Evolutionary conservation across 495 filamentous ascomycete genomes (phyloP), one percentile per base, ranked within the genome.

Genomic region (Rusavskia elegans): DNA sequence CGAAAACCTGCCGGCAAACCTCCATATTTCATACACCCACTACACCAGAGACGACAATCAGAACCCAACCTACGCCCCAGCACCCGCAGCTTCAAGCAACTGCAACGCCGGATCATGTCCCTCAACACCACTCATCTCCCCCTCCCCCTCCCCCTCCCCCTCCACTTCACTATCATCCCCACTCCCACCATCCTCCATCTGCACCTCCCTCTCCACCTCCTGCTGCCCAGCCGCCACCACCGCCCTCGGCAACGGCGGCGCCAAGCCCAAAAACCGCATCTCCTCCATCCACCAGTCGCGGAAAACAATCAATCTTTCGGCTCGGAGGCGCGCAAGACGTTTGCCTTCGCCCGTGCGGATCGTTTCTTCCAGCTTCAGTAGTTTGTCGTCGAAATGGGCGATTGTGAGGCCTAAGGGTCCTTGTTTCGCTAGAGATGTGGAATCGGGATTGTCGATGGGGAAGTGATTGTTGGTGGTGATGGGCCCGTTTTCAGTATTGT

Each of bases 271-370:
- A 5, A 2, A 0, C 40, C 20, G 35, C 57, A 51, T 46, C 27
- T 57, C 58, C 5, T 55, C 52, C 27, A 46, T 62, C 79, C 77
- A 85, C 81, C 80, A 84, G 50, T 61, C 58, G 59, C 69, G 67
- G 60, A 85, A 85, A 14, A 68, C 55, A 53, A 54, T 54, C 57
- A 85, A 57, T 55, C 80, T 66, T 61, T 74, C 67, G 8, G 75
- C 78, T 55, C 80, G 63, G 60, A 72, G 68, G 41, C 55, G 61
- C 19, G 81, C 81, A 60, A 86, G 60, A 45, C 61, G 55, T 61
- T 66, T 75, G 23, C 84, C 84, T 16, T 74, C 70, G 7, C 60
- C 69, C 10, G 84, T 87, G 71, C 85, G 85, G 78, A 85, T 85
- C 73, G 80, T 73, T 17, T 57, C 68, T 59, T 76, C 75, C 16